Percentiles rank a stretch among this genome's conserved stretches.
Conservation (phyloP, 306 rosid genomes). For the Begonia peltatifolia region DNA sequence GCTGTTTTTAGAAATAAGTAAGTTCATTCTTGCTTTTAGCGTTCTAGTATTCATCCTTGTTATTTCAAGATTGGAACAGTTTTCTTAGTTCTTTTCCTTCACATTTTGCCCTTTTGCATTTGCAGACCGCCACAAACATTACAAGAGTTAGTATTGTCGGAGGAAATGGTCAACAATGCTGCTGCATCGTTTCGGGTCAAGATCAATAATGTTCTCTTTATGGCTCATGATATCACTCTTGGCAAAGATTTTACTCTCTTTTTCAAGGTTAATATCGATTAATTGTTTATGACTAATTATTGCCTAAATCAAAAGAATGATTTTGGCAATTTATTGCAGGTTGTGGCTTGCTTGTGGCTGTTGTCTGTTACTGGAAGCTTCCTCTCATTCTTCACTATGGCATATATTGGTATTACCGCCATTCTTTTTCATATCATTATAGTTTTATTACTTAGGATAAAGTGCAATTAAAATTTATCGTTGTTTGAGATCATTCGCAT, state of each 20-base stretch:
- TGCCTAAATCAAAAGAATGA: conserved; percentile 8
- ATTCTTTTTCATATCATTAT: background rate
- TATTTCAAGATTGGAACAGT: background rate
- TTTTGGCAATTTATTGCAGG: conserved; percentile 33
- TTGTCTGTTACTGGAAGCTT: conserved; percentile 67
- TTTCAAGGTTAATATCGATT: conserved; percentile 55
- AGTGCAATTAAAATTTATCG: no score
- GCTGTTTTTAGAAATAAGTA: conserved; percentile 61
- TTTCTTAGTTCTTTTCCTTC: background rate
- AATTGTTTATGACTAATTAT: background rate
- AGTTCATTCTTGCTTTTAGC: conserved; percentile 7
- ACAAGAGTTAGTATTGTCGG: conserved; percentile 77
- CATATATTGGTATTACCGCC: conserved; percentile 50
- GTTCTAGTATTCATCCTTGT: background rate
- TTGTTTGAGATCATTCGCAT: no score
- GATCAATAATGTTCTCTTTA: conserved; percentile 59
- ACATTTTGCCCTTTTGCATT: conserved; percentile 6
- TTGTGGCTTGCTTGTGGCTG: conserved; percentile 70
- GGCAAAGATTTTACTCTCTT: conserved; percentile 83
- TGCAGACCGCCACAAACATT: conserved; percentile 55
- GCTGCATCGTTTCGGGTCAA: conserved; percentile 92
- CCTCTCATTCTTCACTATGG: conserved; percentile 63
- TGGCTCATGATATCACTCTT: conserved; percentile 90
- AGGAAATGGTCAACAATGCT: conserved; percentile 81
- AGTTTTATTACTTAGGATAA: no score